phyloP scores from a whole-genome alignment of 1,284 basidiomycete species.

The Termitomyces sp. region DNA sequence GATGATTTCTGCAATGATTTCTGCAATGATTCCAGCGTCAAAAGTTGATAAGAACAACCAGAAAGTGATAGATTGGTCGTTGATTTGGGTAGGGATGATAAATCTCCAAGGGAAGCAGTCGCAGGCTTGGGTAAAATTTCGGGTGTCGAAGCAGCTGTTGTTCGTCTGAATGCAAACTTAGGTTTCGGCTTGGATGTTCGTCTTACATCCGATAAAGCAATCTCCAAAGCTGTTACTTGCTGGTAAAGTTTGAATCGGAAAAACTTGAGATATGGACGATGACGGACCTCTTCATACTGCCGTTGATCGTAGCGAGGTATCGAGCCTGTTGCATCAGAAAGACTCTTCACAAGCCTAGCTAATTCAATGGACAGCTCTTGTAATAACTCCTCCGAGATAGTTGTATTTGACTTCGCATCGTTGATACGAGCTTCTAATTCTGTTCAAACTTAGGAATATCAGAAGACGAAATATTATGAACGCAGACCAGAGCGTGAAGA shows the following conservation, averaged over 20 bases:
- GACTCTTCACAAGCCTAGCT: conserved; percentile 50
- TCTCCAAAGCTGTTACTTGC: conserved; percentile 60
- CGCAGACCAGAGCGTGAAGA: conserved; percentile 13
- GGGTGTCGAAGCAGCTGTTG: conserved; percentile 23
- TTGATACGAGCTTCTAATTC: conserved; percentile 38
- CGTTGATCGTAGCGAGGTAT: conserved; percentile 73
- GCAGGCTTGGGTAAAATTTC: conserved; percentile 7
- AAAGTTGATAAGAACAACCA: conserved; percentile 33
- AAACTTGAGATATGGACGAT: background rate
- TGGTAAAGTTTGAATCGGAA: conserved; percentile 20
- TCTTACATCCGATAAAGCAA: conserved; percentile 45
- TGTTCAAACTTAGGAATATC: conserved; percentile 19
- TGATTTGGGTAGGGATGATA: background rate
- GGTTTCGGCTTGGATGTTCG: conserved; percentile 41
- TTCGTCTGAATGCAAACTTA: conserved; percentile 72
- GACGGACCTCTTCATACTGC: conserved; percentile 60
- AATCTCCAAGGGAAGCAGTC: conserved; percentile 5
- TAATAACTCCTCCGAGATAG: conserved; percentile 24
- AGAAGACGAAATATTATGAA: background rate
- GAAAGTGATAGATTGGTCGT: conserved; percentile 35
- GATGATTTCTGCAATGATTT: conserved; percentile 18
- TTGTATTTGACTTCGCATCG: conserved; percentile 20
- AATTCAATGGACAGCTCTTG: conserved; percentile 38
- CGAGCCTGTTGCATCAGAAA: conserved; percentile 55
- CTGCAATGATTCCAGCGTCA: conserved; percentile 33